Evolutionary conservation across 2,329 filamentous ascomycete genomes (phyloP), one percentile per base, ranked within the genome.

Genomic region (Botrytis cinerea): DNA sequence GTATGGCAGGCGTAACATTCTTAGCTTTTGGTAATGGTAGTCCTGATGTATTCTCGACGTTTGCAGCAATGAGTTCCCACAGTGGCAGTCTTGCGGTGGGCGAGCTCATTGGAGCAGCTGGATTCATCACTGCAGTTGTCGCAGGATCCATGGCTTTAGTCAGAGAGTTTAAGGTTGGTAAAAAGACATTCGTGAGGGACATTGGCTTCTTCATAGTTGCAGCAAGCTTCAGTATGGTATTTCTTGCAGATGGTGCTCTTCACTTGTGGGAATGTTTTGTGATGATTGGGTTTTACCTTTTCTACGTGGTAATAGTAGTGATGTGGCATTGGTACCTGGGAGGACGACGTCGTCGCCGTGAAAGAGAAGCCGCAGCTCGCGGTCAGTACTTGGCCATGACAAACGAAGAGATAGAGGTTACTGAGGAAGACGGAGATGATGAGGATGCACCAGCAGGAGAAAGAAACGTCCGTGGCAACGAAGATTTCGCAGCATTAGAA

Each of bases 11-110:
- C 51, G 97, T 99, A 43, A 99, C 96, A 0, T 97, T 99, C 79
- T 85, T 99, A 70, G 96, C 96, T 14, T 97, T 99, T 83, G 96
- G 96, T 76, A 99, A 99, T 85, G 96, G 96, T 70, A 98, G 95
- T 75, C 96, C 96, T 2, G 96, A 99, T 83, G 95, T 99, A 63
- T 99, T 99, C 83, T 98, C 95, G 77, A 99, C 96, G 2, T 98
- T 99, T 83, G 96, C 96, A 25, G 97, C 96, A 78, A 98, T 99
- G 94, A 91, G 91, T 80, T 97, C 95, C 38, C 94, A 98, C 80
- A 98, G 95, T 81, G 95, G 95, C n/a, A 97, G 95, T 84, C 89
- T 99, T 86, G 96, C 96, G 1, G 90, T 99, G 59, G 96, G 96
- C 63, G 96, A 99, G 84, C 86, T 99, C 69, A 94, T 99, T 71